Conservation (phyloP, 2,329 filamentous ascomycete species). For the Diaporthe citri region DNA sequence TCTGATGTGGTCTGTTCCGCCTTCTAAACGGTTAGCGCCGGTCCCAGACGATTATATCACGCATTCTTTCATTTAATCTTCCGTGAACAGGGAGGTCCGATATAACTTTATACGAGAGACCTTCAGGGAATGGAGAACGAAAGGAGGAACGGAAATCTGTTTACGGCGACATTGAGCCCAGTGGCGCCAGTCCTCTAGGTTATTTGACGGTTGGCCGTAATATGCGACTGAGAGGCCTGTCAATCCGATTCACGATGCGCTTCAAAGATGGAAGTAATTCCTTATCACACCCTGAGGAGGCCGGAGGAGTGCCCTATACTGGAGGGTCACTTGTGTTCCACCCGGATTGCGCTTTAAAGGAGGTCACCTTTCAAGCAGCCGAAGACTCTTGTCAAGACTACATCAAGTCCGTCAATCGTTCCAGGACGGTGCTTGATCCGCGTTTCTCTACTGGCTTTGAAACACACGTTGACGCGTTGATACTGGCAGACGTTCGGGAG, state of each 20-base stretch:
- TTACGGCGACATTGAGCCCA: background rate
- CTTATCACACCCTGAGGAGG: background rate
- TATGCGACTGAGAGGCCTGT: background rate
- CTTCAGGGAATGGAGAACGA: background rate
- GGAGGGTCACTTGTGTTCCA: background rate
- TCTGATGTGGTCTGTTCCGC: background rate
- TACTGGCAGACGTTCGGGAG: background rate
- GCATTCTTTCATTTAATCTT: background rate
- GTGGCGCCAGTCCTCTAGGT: background rate
- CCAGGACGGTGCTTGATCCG: background rate
- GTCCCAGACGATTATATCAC: background rate
- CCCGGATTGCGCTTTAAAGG: background rate
- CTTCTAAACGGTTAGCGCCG: background rate
- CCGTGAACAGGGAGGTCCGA: background rate
- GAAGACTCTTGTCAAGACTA: background rate
- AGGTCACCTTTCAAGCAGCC: background rate
- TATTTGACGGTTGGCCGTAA: background rate
- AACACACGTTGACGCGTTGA: background rate
- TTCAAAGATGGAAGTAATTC: background rate
- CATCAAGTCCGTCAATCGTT: background rate
- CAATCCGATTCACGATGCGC: background rate
- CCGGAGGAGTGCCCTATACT: rapidly evolving
- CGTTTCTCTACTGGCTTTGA: background rate
- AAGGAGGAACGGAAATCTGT: background rate
- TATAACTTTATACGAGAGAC: background rate